A percentile compares a stretch with the other conserved stretches of the same genome.
These are phyloP conservation scores for Elsinoe australis DNA, from an alignment of 2,329 filamentous ascomycete species.

Conservation along the genomic window DNA sequence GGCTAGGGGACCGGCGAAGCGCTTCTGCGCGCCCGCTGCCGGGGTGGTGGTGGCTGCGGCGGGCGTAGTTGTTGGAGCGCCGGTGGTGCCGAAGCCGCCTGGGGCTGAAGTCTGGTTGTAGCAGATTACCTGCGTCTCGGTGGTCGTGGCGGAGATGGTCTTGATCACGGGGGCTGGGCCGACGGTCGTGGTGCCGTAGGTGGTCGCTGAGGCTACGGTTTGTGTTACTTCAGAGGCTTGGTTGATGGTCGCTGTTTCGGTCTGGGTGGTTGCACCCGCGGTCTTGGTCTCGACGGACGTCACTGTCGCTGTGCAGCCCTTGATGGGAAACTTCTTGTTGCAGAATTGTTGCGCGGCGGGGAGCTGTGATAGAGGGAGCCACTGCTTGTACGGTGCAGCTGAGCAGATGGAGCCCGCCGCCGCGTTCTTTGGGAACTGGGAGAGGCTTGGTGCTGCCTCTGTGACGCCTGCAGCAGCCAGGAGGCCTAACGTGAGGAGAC, in stretches of 20 bases:
- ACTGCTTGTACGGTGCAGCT: constrained; percentile 14
- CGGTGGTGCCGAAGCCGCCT: constrained; percentile 7
- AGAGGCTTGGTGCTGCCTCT: neutral
- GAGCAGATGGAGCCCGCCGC: constrained; percentile 2
- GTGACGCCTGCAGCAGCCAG: constrained; percentile 7
- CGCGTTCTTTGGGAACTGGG: constrained; percentile 7
- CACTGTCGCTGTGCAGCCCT: neutral
- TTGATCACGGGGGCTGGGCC: constrained; percentile 4
- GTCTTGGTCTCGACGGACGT: neutral
- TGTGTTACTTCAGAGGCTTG: neutral
- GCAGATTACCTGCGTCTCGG: constrained; percentile 12
- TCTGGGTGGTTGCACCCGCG: neutral
- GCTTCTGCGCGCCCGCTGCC: neutral
- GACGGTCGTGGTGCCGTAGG: constrained; percentile 4
- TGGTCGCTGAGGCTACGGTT: constrained; percentile 4
- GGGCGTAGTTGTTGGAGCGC: neutral
- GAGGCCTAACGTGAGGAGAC: constrained; percentile 8
- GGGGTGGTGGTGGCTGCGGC: neutral
- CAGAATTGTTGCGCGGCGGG: constrained; percentile 9
- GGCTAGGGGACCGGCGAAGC: neutral
- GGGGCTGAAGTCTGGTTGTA: constrained; percentile 11
- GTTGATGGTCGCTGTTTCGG: constrained; percentile 2
- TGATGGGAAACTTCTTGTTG: constrained; percentile 8
- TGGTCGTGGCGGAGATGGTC: constrained; percentile 5
- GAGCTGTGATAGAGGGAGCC: constrained; percentile 14